Percentiles rank a stretch among this genome's conserved stretches.
These are phyloP conservation scores for Penicillium chermesinum DNA, from an alignment of 495 filamentous ascomycete genomes.

Conservation along the genomic window DNA sequence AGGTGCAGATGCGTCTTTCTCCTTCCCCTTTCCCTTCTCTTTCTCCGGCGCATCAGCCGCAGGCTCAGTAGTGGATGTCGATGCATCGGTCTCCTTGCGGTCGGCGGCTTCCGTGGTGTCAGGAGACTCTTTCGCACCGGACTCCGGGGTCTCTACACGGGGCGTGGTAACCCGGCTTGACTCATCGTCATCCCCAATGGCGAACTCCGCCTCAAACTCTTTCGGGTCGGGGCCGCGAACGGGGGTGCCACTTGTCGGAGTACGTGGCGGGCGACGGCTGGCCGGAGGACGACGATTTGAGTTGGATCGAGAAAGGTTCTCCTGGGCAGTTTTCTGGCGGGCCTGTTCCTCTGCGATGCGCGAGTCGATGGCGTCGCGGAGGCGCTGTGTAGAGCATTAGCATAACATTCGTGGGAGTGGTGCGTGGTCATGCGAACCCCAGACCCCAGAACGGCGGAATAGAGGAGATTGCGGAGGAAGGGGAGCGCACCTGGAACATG, in stretches of 20 bases:
- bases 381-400: constrained; percentile 49
- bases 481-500: constrained; percentile 44
- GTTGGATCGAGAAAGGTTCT: constrained; percentile 45
- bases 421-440: no score
- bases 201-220: constrained; percentile 77
- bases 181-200: constrained; percentile 71
- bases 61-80: constrained; percentile 16
- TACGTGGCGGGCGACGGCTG: constrained; percentile 49
- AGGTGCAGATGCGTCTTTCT: constrained; percentile 17
- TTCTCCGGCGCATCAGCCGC: constrained; percentile 23
- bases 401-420: background rate
- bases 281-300: constrained; percentile 47
- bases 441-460: background rate
- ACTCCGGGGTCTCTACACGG: constrained; percentile 29
- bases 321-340: constrained; percentile 55
- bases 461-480: background rate
- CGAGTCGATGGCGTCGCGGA: constrained; percentile 80
- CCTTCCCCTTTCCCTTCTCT: constrained; percentile 19
- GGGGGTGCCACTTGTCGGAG: constrained; percentile 47
- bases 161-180: constrained; percentile 54
- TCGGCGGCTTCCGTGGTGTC: constrained; percentile 16
- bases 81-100: constrained; percentile 21
- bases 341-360: constrained; percentile 88
- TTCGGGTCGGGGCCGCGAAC: constrained; percentile 68
- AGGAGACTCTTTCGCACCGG: constrained; percentile 12